These are phyloP conservation scores for Phytophthora colocasiae DNA, from an alignment of 352 stramenopile species.

Conservation along the genomic window DNA sequence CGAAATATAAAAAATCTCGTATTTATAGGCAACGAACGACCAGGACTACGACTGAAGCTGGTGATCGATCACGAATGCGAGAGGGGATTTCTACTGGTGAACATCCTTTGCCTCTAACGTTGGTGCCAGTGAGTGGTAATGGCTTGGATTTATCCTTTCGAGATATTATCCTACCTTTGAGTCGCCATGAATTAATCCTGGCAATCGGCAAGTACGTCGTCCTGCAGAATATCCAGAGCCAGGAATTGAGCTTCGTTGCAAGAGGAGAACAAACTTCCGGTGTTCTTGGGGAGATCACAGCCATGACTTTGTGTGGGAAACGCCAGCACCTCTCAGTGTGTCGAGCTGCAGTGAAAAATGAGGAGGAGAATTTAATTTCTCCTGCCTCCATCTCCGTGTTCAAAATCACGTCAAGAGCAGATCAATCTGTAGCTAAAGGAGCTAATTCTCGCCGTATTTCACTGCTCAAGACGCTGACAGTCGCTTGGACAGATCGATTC, in stretches of 20 bases:
- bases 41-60: not conserved
- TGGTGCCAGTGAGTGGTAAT: conserved; percentile 58
- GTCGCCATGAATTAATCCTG: conserved; percentile 68
- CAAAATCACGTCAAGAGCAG: conserved; percentile 18
- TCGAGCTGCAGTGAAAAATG: conserved; percentile 45
- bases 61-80: too few relatives aligned
- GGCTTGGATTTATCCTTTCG: conserved; percentile 59
- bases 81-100: not conserved
- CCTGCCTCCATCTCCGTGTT: conserved; percentile 52
- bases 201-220: conserved; percentile 71
- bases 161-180: conserved; percentile 62
- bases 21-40: conserved; percentile 27
- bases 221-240: conserved; percentile 69
- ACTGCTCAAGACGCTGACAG: conserved; percentile 57
- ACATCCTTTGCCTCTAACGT: conserved; percentile 12
- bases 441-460: conserved; percentile 17
- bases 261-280: conserved; percentile 21
- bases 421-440: conserved; percentile 8
- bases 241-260: conserved; percentile 64
- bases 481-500: conserved; percentile 61
- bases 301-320: conserved; percentile 71
- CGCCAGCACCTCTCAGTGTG: conserved; percentile 61
- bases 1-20: conserved; percentile 7
- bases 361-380: conserved; percentile 15
- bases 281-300: conserved; percentile 68